A percentile compares a stretch with the other conserved stretches of the same genome.
phyloP scores from a whole-genome alignment of 352 stramenopile genomes.

The Globisporangium viniferum region DNA sequence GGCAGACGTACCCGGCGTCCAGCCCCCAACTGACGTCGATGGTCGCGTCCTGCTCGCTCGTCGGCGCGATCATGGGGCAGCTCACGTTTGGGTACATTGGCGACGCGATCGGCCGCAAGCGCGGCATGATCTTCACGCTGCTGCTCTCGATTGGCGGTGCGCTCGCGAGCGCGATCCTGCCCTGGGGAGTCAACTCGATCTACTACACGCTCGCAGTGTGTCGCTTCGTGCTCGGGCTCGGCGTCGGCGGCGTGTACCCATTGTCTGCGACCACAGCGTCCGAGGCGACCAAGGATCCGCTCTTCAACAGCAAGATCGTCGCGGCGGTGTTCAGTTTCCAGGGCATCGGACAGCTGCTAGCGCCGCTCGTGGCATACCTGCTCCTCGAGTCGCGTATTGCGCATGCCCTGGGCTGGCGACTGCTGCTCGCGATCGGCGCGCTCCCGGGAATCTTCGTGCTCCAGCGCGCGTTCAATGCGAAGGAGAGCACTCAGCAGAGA shows the following conservation, averaged over 20 bases:
- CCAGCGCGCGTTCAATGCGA: conserved; percentile 40
- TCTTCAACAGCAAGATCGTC: conserved; percentile 64
- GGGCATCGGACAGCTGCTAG: conserved; percentile 13
- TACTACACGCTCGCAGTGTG: conserved; percentile 65
- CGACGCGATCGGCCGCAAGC: conserved; percentile 56
- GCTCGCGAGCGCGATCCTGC: conserved; percentile 48
- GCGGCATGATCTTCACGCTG: conserved; percentile 77
- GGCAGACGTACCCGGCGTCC: conserved; percentile 46
- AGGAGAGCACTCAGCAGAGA: conserved; percentile 45
- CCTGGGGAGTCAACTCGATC: conserved; percentile 49
- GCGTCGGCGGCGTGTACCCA: conserved; percentile 80
- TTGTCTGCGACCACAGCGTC: conserved; percentile 66
- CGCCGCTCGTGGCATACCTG: conserved; percentile 7
- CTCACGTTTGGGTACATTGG: conserved; percentile 81
- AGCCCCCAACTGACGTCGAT: conserved; percentile 55
- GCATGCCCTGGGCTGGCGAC: conserved; percentile 10
- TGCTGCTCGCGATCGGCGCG: conserved; percentile 7
- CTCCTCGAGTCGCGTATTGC: conserved; percentile 12
- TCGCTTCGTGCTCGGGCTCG: conserved; percentile 72
- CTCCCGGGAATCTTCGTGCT: conserved; percentile 13
- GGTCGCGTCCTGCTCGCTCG: conserved; percentile 67
- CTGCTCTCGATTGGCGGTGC: conserved; percentile 65
- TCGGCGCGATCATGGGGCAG: conserved; percentile 77
- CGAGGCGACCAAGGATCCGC: conserved; percentile 16
- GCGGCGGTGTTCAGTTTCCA: conserved; percentile 20